Conservation (phyloP, 495 filamentous ascomycete genomes). For the Chlorociboria aeruginascens region DNA sequence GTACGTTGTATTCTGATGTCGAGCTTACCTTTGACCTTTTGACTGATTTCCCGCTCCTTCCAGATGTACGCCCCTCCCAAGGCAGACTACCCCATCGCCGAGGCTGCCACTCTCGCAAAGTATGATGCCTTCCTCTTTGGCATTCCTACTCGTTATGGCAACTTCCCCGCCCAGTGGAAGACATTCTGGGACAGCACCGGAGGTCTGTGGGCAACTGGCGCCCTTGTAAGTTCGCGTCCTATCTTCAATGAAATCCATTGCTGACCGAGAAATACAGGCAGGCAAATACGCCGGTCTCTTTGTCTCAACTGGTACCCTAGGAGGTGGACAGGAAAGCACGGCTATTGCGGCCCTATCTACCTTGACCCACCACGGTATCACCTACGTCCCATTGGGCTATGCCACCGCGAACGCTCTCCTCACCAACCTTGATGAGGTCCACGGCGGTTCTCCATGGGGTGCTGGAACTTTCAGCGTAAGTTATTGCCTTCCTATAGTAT, state of each 20-base stretch:
- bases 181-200: slow-evolving; percentile 22
- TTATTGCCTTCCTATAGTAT: slow-evolving; percentile 7
- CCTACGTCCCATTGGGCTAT: slow-evolving; percentile 92
- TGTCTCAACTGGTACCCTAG: slow-evolving; percentile 66
- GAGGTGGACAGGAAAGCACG: slow-evolving; percentile 92
- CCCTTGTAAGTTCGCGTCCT: background rate
- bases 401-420: slow-evolving; percentile 61
- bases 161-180: slow-evolving; percentile 97
- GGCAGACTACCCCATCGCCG: slow-evolving; percentile 45
- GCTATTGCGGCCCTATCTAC: slow-evolving; percentile 75
- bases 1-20: background rate
- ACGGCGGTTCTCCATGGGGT: slow-evolving; percentile 85
- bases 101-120: slow-evolving; percentile 52
- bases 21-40: background rate
- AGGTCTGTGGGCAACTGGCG: slow-evolving; percentile 11
- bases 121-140: slow-evolving; percentile 93
- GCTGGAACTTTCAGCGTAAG: slow-evolving; percentile 78
- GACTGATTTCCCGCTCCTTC: background rate
- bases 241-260: background rate
- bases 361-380: slow-evolving; percentile 83
- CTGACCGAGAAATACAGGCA: slow-evolving; percentile 41
- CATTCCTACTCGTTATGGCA: slow-evolving; percentile 96
- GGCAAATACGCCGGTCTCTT: slow-evolving; percentile 89
- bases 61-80: slow-evolving; percentile 81
- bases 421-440: slow-evolving; percentile 59